Evolutionary conservation across 1,284 basidiomycete genomes (phyloP), one percentile per base, ranked within the genome.

Genomic region (Trichosporon sp.): DNA sequence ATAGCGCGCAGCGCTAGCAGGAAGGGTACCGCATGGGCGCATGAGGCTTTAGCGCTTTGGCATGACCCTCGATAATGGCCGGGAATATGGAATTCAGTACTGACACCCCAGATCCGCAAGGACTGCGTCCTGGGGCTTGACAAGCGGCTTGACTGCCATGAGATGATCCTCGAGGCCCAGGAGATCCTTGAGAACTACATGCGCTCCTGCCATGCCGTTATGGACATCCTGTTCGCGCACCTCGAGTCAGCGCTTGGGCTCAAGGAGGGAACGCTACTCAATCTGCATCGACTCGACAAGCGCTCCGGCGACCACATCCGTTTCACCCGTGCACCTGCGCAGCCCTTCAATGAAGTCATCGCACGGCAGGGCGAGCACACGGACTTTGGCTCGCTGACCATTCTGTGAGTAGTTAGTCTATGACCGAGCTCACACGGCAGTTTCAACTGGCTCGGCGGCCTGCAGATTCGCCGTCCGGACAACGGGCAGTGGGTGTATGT

Each of bases 401-500:
- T 73, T 27, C 61, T 34, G 14, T 49, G 25, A 23, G 46, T 49
- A 21, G 11, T 9, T 9, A 10, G 21, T 49, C 4, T 21, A 21
- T 4, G 7, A 4, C 5, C 4, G 25, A 5, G 11, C 61, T 62
- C 37, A 56, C 56, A 69, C n/a, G 10, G 34, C 3, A 37, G 34
- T 11, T 74, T 74, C 74, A 89, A 89, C 73, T 84, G 84, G 14
- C 83, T 90, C 0, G 88, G 88, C 3, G 89, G 89, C 0, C 78
- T 90, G 6, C 89, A 90, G 70, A 87, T 89, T 0, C 81, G 89
- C 44, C 58, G 54, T 7, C 87, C 87, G 0, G 86, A 85, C 2
- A 79, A 83, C 10, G 82, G 85, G n/a, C 76, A 83, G 23, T 90
- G 88, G 88, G 85, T 86, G 69, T 89, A 88, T 66, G 82, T 89